Base-by-base conservation (phyloP, 163 green algal species). In the Prototheca stagnorum region DNA sequence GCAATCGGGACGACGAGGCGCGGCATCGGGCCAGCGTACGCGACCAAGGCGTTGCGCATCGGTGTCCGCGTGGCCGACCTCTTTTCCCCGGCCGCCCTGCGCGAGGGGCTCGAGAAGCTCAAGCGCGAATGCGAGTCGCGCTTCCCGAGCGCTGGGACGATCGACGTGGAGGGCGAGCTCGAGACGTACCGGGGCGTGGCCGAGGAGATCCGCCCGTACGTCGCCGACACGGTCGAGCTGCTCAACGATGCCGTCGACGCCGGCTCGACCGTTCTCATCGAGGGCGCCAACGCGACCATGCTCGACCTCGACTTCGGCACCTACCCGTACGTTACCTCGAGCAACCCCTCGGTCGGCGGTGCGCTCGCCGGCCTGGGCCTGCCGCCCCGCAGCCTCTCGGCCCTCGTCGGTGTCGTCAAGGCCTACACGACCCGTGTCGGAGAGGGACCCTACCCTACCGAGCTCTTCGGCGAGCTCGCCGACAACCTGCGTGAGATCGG, bases 291-390 rank as follows among this genome's bases (percentile, higher is more conserved):
- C 58, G 91, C 88, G 5, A 98, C 91, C 22, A 93, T 99, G 87
- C 74, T 99, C n/a, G 91, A 99, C 62, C 49, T 99, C 4, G 91
- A 99, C 69, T 95, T 95, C 52, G 91, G 91, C 31, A 99, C 91
- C 24, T 99, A 99, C 73, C 91, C 91, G 17, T 99, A 89, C 54
- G 85, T 95, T 15, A 95, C 86, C 12, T 94, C 82, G 23, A 92
- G 75, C 48, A 95, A 94, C 71, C 85, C 86, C 33, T 83, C 73
- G 53, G 79, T 84, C 42, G 86, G 91, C 15, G 91, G 91, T 49
- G 84, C 96, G 19, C 79, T 81, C 43, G 72, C 75, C 12, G 90
- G 90, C 27, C 75, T 97, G 27, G 91, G 91, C 44, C 64, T 98
- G 29, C 77, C 90, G 2, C 91, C 91, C 11, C 80, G 57, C 49